Percentiles rank a stretch among this genome's conserved stretches.
phyloP scores from a whole-genome alignment of 352 stramenopile genomes.

The Globisporangium rhizosaccharum region DNA sequence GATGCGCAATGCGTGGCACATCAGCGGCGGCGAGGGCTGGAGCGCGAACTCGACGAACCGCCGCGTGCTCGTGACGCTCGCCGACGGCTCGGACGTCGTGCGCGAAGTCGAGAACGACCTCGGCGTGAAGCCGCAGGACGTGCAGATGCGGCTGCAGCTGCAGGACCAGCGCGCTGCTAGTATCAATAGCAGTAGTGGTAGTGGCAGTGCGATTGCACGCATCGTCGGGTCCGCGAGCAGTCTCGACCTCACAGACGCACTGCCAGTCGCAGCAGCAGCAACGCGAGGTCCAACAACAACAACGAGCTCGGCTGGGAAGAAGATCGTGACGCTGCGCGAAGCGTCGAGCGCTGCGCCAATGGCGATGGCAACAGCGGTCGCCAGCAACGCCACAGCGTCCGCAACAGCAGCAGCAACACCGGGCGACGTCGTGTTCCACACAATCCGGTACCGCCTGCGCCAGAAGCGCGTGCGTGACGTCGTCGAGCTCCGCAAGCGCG shows the following conservation, averaged over 20 bases:
- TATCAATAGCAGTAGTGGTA: not conserved
- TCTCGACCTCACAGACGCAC: conserved; percentile 13
- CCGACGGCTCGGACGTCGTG: conserved; percentile 44
- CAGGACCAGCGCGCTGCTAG: conserved; percentile 21
- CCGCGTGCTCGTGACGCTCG: conserved; percentile 57
- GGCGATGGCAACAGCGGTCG: conserved; percentile 2
- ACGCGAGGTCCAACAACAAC: not conserved
- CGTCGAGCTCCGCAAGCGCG: conserved; percentile 38
- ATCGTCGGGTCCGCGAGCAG: conserved; percentile 2
- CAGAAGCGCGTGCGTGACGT: conserved; percentile 40
- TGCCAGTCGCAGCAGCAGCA: not conserved
- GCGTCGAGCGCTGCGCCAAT: conserved; percentile 30
- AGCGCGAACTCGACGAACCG: conserved; percentile 55
- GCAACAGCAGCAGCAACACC: not conserved
- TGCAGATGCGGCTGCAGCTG: conserved; percentile 25
- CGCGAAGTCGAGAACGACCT: conserved; percentile 36
- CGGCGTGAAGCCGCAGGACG: conserved; percentile 27
- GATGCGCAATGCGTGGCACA: conserved; percentile 82
- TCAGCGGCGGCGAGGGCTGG: conserved; percentile 43
- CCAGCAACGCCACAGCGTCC: not conserved
- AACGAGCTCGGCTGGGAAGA: conserved; percentile 15
- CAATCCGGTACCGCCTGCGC: conserved; percentile 38
- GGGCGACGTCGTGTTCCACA: conserved; percentile 39
- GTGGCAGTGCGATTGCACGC: not conserved
- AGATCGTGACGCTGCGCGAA: conserved; percentile 59